A percentile compares a stretch with the other conserved stretches of the same genome.
These are phyloP conservation scores for Arthrobotrys musiformis DNA, from an alignment of 2,329 filamentous ascomycete genomes.

Conservation along the genomic window DNA sequence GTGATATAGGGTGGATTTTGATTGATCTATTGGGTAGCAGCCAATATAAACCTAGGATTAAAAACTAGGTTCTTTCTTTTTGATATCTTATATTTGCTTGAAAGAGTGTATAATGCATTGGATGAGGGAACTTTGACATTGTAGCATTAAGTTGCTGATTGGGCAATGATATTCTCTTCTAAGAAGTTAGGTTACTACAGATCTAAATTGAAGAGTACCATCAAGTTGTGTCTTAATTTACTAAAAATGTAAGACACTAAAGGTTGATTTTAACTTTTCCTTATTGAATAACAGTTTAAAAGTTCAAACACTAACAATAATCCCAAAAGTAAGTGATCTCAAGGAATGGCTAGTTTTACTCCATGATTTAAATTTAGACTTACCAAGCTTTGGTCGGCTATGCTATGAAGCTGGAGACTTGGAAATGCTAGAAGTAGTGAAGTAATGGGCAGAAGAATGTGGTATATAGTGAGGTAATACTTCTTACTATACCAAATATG, in stretches of 20 bases:
- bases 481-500: background rate
- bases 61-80: conserved; percentile 4
- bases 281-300: no score
- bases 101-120: background rate
- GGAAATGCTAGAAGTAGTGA: background rate
- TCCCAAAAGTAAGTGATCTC: background rate
- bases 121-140: background rate
- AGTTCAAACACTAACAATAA: no score
- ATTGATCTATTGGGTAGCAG: conserved; percentile 12
- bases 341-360: conserved; percentile 1
- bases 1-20: background rate
- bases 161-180: no score
- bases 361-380: background rate
- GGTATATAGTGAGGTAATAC: background rate
- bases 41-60: background rate
- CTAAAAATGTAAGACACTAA: no score
- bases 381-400: background rate
- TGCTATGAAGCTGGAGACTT: conserved; percentile 5
- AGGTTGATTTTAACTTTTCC: background rate
- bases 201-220: no score
- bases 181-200: no score
- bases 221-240: no score
- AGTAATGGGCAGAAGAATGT: background rate
- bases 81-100: background rate
- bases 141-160: background rate